phyloP scores from a whole-genome alignment of 768 basidiomycete genomes.

The Hypholoma sublateritium region DNA sequence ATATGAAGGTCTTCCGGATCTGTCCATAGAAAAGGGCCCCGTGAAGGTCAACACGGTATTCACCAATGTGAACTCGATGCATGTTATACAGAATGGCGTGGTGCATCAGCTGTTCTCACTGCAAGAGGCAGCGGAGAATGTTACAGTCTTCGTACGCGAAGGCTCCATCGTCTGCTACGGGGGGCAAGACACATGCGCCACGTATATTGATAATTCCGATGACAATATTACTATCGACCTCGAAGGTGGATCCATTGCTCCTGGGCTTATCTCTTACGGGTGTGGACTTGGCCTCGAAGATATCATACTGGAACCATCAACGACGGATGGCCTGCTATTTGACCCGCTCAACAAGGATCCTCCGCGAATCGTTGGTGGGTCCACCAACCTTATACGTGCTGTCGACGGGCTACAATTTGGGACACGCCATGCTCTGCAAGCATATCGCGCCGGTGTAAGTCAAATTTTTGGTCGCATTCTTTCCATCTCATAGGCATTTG shows the following conservation, averaged over 20 bases:
- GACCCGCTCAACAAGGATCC: slow-evolving; percentile 50
- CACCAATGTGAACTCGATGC: slow-evolving; percentile 58
- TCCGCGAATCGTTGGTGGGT: slow-evolving; percentile 52
- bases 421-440: slow-evolving; percentile 71
- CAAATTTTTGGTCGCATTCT: background rate
- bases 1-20: slow-evolving; percentile 76
- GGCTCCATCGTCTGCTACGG: slow-evolving; percentile 56
- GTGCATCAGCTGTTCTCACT: slow-evolving; percentile 30
- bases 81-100: slow-evolving; percentile 24
- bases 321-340: slow-evolving; percentile 62
- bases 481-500: background rate
- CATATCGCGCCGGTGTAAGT: slow-evolving; percentile 66
- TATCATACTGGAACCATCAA: slow-evolving; percentile 66
- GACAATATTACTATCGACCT: slow-evolving; percentile 54
- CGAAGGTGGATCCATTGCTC: slow-evolving; percentile 63
- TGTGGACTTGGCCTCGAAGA: slow-evolving; percentile 69
- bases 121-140: slow-evolving; percentile 18
- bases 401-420: slow-evolving; percentile 73
- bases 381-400: slow-evolving; percentile 57
- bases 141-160: slow-evolving; percentile 39
- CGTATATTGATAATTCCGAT: slow-evolving; percentile 11
- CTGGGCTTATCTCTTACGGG: slow-evolving; percentile 73
- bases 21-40: slow-evolving; percentile 41
- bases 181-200: slow-evolving; percentile 21
- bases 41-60: slow-evolving; percentile 52